These are phyloP conservation scores for Yamadazyma trypodendri DNA, from an alignment of 1,139 yeast genomes.

Conservation along the genomic window DNA sequence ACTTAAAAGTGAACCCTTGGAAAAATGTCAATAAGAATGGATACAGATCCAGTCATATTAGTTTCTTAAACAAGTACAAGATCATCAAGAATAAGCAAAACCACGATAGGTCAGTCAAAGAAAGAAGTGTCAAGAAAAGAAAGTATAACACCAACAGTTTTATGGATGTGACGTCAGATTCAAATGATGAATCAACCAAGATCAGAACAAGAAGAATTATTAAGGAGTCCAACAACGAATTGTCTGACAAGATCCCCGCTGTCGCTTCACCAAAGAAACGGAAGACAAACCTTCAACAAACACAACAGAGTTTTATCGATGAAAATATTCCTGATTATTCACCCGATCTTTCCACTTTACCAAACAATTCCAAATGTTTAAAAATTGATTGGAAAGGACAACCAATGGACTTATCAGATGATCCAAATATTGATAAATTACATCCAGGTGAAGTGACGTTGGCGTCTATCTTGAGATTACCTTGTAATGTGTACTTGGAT, in stretches of 20 bases:
- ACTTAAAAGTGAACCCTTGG: slow-evolving; percentile 55
- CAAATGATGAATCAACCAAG: slow-evolving; percentile 34
- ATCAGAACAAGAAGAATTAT: slow-evolving; percentile 53
- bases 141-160: slow-evolving; percentile 28
- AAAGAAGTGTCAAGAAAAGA: slow-evolving; percentile 21
- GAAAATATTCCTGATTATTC: slow-evolving; percentile 70
- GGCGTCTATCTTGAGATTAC: slow-evolving; percentile 86
- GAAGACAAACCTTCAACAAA: slow-evolving; percentile 27
- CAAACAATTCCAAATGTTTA: slow-evolving; percentile 63
- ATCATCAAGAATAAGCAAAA: slow-evolving; percentile 23
- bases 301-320: slow-evolving; percentile 52
- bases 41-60: slow-evolving; percentile 49
- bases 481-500: slow-evolving; percentile 84
- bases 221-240: slow-evolving; percentile 14
- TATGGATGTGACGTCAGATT: slow-evolving; percentile 19
- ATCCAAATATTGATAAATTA: slow-evolving; percentile 67
- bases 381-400: slow-evolving; percentile 98
- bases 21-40: slow-evolving; percentile 33
- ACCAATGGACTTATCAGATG: slow-evolving; percentile 83
- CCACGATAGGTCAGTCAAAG: slow-evolving; percentile 12
- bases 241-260: slow-evolving; percentile 12
- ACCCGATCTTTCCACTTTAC: slow-evolving; percentile 62
- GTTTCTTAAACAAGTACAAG: slow-evolving; percentile 51
- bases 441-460: slow-evolving; percentile 91
- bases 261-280: slow-evolving; percentile 39